Evolutionary conservation across 2,329 filamentous ascomycete species (phyloP), one percentile per base, ranked within the genome.

Genomic region (Stenocarpella maydis): DNA sequence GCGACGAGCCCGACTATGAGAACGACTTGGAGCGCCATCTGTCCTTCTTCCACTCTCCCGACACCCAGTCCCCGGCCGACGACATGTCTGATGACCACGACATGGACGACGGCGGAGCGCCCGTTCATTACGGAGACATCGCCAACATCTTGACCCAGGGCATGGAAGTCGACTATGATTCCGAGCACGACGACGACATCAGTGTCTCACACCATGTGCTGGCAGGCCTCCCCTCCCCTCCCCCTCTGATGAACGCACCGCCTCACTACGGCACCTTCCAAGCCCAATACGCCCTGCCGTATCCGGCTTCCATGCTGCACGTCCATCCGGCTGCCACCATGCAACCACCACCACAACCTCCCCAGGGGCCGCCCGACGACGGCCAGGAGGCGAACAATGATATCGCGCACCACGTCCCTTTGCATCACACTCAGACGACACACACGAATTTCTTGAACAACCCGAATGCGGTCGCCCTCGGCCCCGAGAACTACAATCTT

Each of bases 401-500:
- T 24, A 58, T 19, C 24, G 21, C 58, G n/a, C 69, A 58, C 52
- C 67, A 65, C 17, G 37, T 69, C 9, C 49, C 58, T 14, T 28
- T 65, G 28, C 69, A 71, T 26, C 54, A 69, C 34, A 58, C 49
- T 28, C 61, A 66, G 21, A 55, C 61, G 10, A n/a, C 49, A 7
- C 77, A 80, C 63, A 76, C 79, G 17, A 72, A 76, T 41, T 73
- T 78, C 50, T 50, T 79, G 54, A 77, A 75, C 68, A 80, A 78
- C 69, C 75, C 76, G 5, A 78, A 78, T 49, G 73, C 76, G n/a
- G 72, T 72, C 67, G 77, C 75, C 19, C 79, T 87, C 37, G 82
- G 82, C 12, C 84, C 84, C 15, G 80, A 81, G 66, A 90, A 90
- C 73, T 78, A 82, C 43, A 81, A 82, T 53, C 77, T 88, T 34